These are phyloP conservation scores for Anisodus tanguticus DNA, from an alignment of 257 asterid species.

Conservation along the genomic window DNA sequence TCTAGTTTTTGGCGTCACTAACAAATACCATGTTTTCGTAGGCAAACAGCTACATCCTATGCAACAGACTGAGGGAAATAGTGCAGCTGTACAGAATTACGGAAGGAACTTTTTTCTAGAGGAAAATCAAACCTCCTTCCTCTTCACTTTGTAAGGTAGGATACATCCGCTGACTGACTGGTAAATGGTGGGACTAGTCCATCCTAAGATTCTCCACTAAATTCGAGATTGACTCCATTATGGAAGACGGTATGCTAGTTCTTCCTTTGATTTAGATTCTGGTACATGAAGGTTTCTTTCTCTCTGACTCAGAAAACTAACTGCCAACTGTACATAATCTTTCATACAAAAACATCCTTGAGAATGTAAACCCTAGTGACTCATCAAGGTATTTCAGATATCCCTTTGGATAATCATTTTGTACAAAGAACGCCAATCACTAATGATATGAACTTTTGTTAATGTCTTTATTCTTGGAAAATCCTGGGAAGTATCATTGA, in stretches of 20 bases:
- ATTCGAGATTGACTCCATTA: neutral
- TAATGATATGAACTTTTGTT: constrained; percentile 1
- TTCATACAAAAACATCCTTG: neutral
- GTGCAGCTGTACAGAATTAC: constrained; percentile 25
- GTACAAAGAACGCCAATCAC: constrained; percentile 15
- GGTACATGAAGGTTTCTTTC: constrained; percentile 20
- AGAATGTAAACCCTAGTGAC: constrained; percentile 13
- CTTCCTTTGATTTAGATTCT: constrained; percentile 22
- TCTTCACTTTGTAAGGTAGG: constrained; percentile 28
- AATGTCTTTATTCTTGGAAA: neutral
- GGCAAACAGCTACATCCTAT: constrained; percentile 10
- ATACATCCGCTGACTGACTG: constrained; percentile 2
- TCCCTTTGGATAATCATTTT: constrained; percentile 23
- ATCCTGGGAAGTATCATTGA: neutral
- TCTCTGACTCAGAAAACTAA: constrained; percentile 11
- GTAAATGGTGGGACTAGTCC: constrained; percentile 6
- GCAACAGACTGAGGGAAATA: constrained; percentile 28
- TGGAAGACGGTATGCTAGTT: constrained; percentile 1
- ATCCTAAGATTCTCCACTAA: neutral
- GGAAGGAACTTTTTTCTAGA: constrained; percentile 5
- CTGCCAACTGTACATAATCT: constrained; percentile 20
- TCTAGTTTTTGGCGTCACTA: constrained; percentile 2
- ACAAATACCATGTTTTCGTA: constrained; percentile 10
- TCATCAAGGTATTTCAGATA: constrained; percentile 1
- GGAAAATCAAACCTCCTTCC: neutral